Evolutionary conservation across 2,329 filamentous ascomycete genomes (phyloP).

Genomic region (Ophiostoma ulmi): DNA sequence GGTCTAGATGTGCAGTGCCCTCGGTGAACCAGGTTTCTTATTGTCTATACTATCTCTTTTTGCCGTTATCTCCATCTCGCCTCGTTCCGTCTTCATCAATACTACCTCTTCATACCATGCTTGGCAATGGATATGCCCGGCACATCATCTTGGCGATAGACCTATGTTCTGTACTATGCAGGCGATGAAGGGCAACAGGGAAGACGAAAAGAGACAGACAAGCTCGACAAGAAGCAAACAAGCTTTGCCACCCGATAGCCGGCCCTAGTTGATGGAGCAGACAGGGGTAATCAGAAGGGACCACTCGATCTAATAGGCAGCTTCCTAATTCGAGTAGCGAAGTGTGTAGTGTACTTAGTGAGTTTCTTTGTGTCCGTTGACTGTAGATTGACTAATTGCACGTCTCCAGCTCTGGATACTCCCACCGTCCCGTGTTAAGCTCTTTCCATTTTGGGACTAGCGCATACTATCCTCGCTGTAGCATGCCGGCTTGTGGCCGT

Average conservation of each 20-base stretch:
- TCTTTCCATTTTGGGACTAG: not conserved
- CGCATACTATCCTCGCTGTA: not conserved
- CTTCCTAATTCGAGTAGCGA: constrained; percentile 3
- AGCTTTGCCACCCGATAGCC: constrained; percentile 10
- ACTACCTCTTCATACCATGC: not conserved
- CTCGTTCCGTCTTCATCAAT: not conserved
- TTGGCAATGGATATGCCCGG: not conserved
- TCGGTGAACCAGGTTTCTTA: no score
- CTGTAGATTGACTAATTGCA: not conserved
- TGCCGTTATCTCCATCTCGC: not conserved
- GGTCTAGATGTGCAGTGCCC: not conserved
- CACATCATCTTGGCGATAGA: constrained; percentile 2
- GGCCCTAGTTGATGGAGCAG: not conserved
- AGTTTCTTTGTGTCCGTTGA: not conserved
- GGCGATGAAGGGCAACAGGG: not conserved
- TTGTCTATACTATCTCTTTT: not conserved
- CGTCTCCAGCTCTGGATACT: not conserved
- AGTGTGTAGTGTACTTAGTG: not conserved
- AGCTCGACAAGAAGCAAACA: not conserved
- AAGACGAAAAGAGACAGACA: not conserved
- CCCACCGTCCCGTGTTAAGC: constrained; percentile 7
- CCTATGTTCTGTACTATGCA: not conserved
- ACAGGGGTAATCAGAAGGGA: not conserved
- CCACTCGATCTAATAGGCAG: constrained; percentile 3
- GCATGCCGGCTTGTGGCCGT: not conserved